Conservation (phyloP, 1,139 yeast species). For the Wickerhamomyces sp. region DNA sequence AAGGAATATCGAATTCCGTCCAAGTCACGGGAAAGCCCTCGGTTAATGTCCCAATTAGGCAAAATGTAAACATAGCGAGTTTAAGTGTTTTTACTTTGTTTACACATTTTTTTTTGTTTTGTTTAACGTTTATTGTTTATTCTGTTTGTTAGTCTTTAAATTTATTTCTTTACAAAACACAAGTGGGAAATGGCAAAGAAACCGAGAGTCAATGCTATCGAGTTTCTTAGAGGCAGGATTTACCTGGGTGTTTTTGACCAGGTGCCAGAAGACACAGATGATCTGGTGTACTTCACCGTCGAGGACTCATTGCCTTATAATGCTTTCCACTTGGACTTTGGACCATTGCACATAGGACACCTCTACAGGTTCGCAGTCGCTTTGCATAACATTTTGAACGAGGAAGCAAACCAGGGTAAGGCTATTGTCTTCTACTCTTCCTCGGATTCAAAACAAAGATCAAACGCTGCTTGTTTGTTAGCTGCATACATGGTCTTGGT, state of each 20-base stretch:
- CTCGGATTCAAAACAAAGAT: slow-evolving; percentile 73
- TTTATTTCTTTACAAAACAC: too few species aligned
- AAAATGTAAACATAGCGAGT: too few species aligned
- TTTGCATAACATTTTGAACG: slow-evolving; percentile 85
- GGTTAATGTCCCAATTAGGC: too few species aligned
- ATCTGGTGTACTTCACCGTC: slow-evolving; percentile 81
- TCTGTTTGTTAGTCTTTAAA: too few species aligned
- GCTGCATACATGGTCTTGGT: slow-evolving; percentile 94
- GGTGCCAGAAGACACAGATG: slow-evolving; percentile 71
- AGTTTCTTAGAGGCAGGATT: slow-evolving; percentile 57
- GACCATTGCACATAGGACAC: slow-evolving; percentile 92
- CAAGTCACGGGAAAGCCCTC: too few species aligned
- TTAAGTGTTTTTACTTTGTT: too few species aligned
- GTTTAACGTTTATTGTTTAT: too few species aligned
- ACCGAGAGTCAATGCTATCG: slow-evolving; percentile 32
- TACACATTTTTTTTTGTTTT: too few species aligned
- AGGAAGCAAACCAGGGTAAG: slow-evolving; percentile 76
- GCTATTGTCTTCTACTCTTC: slow-evolving; percentile 89
- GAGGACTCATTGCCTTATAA: slow-evolving; percentile 91
- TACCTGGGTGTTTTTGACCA: slow-evolving; percentile 87
- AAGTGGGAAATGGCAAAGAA: slow-evolving; percentile 30
- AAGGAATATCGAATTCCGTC: too few species aligned
- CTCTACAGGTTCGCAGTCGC: slow-evolving; percentile 92
- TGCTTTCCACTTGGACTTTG: slow-evolving; percentile 91
- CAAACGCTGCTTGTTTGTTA: slow-evolving; percentile 91